Conservation (phyloP, 2,329 filamentous ascomycete genomes). For the Pestalotiopsis sp. region DNA sequence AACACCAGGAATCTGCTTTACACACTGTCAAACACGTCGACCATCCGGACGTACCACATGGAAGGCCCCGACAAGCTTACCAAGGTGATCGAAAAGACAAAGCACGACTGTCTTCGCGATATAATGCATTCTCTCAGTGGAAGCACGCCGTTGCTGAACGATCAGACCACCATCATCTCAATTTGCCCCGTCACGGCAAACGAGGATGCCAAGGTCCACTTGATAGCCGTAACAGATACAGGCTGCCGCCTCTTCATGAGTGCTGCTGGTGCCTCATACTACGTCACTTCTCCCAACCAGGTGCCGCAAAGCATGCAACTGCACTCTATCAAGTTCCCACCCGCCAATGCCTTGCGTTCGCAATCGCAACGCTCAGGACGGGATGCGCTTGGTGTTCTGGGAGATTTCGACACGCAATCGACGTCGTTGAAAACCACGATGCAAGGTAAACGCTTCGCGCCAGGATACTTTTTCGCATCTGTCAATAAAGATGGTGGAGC, state of each 20-base stretch:
- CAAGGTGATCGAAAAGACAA: slow-evolving; percentile 68
- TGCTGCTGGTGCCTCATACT: slow-evolving; percentile 76
- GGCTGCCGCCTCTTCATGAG: slow-evolving; percentile 92
- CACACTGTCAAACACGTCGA: slow-evolving; percentile 84
- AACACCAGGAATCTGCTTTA: slow-evolving; percentile 88
- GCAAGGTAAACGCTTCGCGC: slow-evolving; percentile 68
- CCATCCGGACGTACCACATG: slow-evolving; percentile 90
- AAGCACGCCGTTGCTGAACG: slow-evolving; percentile 70
- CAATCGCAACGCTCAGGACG: slow-evolving; percentile 25
- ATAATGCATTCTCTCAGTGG: slow-evolving; percentile 81
- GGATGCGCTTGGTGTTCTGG: slow-evolving; percentile 30
- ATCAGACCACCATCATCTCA: slow-evolving; percentile 74
- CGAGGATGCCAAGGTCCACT: slow-evolving; percentile 81
- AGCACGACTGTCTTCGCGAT: slow-evolving; percentile 64
- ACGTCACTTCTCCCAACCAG: slow-evolving; percentile 61
- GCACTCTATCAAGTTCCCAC: slow-evolving; percentile 95
- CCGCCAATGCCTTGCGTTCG: slow-evolving; percentile 44
- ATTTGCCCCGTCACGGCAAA: slow-evolving; percentile 81
- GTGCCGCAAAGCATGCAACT: slow-evolving; percentile 95
- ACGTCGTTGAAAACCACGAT: slow-evolving; percentile 51
- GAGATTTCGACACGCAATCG: slow-evolving; percentile 52
- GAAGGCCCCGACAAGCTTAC: slow-evolving; percentile 64
- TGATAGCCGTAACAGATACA: slow-evolving; percentile 88
- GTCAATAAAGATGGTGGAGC: slow-evolving; percentile 58
- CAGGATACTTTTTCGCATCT: slow-evolving; percentile 90